phyloP scores from a whole-genome alignment of 176 grass and related monocot species.

The Lolium perenne region DNA sequence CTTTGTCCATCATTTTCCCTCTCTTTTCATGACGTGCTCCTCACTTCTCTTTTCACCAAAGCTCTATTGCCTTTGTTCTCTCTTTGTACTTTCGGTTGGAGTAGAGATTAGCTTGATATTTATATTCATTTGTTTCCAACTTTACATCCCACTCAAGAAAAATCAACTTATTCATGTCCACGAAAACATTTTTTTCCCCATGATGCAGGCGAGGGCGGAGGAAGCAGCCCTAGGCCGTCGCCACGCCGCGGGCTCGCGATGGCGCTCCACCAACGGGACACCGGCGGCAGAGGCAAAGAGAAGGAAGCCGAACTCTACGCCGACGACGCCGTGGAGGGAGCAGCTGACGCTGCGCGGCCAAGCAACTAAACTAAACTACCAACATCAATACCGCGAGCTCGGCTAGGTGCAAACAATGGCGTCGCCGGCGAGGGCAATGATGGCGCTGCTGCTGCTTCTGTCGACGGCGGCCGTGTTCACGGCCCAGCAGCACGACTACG shows the following conservation, averaged over 20 bases:
- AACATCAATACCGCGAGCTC: neutral
- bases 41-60: too few relatives aligned
- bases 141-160: too few relatives aligned
- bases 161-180: neutral
- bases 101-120: too few relatives aligned
- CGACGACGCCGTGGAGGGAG: constrained; percentile 60
- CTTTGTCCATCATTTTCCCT: too few relatives aligned
- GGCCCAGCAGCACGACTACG: constrained; percentile 69
- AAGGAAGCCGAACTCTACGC: constrained; percentile 21
- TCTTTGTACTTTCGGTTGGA: too few relatives aligned
- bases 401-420: neutral
- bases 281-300: neutral
- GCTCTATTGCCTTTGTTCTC: too few relatives aligned
- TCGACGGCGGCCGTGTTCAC: neutral
- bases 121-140: too few relatives aligned
- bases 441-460: neutral
- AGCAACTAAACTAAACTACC: constrained; percentile 37
- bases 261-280: constrained; percentile 33
- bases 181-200: constrained; percentile 38
- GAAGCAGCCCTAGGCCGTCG: constrained; percentile 15
- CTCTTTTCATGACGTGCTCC: too few relatives aligned
- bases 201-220: constrained; percentile 49
- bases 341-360: constrained; percentile 77
- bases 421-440: constrained; percentile 21
- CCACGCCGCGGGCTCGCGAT: constrained; percentile 28